These are phyloP conservation scores for Pythium brachiatum DNA, from an alignment of 352 stramenopile genomes.

Conservation along the genomic window DNA sequence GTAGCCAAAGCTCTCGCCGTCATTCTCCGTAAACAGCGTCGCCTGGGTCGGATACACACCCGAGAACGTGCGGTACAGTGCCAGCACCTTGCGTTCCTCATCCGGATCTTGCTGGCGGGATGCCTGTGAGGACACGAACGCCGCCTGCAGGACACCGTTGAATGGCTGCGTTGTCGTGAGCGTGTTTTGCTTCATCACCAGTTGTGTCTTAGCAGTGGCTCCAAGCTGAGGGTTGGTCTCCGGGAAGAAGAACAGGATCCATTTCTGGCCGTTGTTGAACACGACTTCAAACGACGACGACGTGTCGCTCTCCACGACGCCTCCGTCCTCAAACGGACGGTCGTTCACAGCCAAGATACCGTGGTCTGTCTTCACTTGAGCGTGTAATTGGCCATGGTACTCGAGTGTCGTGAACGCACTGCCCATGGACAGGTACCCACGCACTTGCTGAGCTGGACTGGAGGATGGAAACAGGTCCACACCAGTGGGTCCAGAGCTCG, in stretches of 20 bases:
- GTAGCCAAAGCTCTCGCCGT: slow-evolving; percentile 57
- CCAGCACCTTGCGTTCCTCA: slow-evolving; percentile 35
- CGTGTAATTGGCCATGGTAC: slow-evolving; percentile 57
- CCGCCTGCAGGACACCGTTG: slow-evolving; percentile 60
- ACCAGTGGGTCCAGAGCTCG: slow-evolving; percentile 14
- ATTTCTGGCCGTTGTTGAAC: slow-evolving; percentile 78
- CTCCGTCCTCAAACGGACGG: slow-evolving; percentile 30
- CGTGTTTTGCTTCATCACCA: slow-evolving; percentile 43
- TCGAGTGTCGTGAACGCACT: slow-evolving; percentile 75
- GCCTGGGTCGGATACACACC: slow-evolving; percentile 48
- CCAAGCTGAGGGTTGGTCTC: not conserved
- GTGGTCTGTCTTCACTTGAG: slow-evolving; percentile 64
- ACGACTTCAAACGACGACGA: slow-evolving; percentile 42
- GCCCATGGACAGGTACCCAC: slow-evolving; percentile 65
- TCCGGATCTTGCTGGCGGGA: slow-evolving; percentile 17
- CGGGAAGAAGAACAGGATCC: slow-evolving; percentile 67
- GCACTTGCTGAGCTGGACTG: slow-evolving; percentile 20
- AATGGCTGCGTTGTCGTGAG: slow-evolving; percentile 55
- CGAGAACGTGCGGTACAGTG: slow-evolving; percentile 53
- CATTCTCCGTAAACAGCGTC: slow-evolving; percentile 14
- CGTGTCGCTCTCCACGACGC: slow-evolving; percentile 35
- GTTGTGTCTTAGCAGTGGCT: slow-evolving; percentile 3
- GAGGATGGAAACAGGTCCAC: not conserved
- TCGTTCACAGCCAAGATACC: slow-evolving; percentile 58
- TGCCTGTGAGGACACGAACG: slow-evolving; percentile 53